Evolutionary conservation across 352 stramenopile species (phyloP).

Genomic region (Phytophthora cactorum): DNA sequence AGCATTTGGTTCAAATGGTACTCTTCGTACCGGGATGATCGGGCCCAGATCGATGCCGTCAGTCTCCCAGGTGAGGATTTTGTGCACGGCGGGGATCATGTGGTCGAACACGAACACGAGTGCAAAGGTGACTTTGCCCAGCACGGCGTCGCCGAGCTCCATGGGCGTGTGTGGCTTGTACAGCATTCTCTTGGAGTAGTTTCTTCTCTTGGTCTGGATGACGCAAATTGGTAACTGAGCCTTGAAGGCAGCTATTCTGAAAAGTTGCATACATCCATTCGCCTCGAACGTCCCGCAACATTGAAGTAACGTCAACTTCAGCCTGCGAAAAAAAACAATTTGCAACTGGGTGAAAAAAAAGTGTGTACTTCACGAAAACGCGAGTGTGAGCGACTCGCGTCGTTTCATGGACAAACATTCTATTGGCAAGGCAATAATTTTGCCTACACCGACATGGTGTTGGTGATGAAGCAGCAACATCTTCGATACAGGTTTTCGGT

Average conservation of each 20-base stretch:
- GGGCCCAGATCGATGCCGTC: slow-evolving; percentile 4
- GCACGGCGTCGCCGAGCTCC: slow-evolving; percentile 45
- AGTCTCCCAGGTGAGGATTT: slow-evolving; percentile 53
- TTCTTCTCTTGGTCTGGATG: slow-evolving; percentile 18
- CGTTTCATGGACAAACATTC: background rate
- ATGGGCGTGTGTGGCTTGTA: slow-evolving; percentile 45
- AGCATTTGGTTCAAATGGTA: background rate
- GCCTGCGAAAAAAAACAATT: slow-evolving; percentile 4
- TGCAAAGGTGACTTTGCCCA: slow-evolving; percentile 42
- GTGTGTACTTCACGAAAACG: too few relatives aligned
- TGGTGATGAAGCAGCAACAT: too few relatives aligned
- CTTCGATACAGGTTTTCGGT: too few relatives aligned
- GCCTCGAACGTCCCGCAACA: background rate
- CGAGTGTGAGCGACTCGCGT: too few relatives aligned
- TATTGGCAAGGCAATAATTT: background rate
- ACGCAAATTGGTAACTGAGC: slow-evolving; percentile 26
- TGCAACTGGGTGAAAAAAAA: too few relatives aligned
- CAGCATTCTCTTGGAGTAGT: slow-evolving; percentile 16
- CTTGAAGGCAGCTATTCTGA: slow-evolving; percentile 2
- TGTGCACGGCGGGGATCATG: slow-evolving; percentile 52
- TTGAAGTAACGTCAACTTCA: slow-evolving; percentile 11
- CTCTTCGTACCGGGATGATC: slow-evolving; percentile 5
- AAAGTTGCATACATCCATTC: slow-evolving; percentile 14
- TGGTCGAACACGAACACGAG: slow-evolving; percentile 50
- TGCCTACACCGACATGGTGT: too few relatives aligned